Evolutionary conservation across 2,329 filamentous ascomycete genomes (phyloP), one percentile per base, ranked within the genome.

Genomic region (Colletotrichum siamense): DNA sequence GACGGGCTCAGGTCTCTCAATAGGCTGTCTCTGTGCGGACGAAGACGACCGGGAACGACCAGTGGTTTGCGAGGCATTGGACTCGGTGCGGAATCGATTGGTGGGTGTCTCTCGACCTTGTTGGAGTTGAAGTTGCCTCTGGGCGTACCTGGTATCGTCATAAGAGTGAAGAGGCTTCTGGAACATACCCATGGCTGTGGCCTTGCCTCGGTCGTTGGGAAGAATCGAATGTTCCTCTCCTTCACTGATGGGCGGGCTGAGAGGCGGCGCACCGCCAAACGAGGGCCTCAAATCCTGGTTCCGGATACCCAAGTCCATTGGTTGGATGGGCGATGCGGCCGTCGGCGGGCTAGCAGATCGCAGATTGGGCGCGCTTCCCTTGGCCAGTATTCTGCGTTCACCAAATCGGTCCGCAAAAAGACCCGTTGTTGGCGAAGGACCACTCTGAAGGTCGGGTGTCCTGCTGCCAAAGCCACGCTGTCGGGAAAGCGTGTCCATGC

Each of bases 81-180:
- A 89, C 28, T 89, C 90, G 5, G 88, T 80, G 13, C 88, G 87
- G 78, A 82, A 82, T 9, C 85, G 85, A 39, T 84, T 84, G 1
- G 87, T 87, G 0, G 93, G 91, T 0, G 91, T 92, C 72, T 94
- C 93, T 30, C 94, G 91, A 32, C 93, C 94, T 80, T 94, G 91
- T 78, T 96, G 94, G 83, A 98, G 91, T 82, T 96, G 94, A 64
- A 95, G 87, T 81, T 98, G 94, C 61, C 95, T 92, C 81, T 98
- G 94, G 7, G 95, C 91, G 81, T 95, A 98, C 81, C 95, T 94
- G 24, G 94, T 92, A 81, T 98, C 96, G 80, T 98, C 95, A 79
- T 97, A 98, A 9, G 92, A 91, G 67, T 94, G 91, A 3, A 88
- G 86, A 2, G 96, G 95, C 81, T 95, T 95, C 78, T 94, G 94